Conservation (phyloP, 2,329 filamentous ascomycete genomes). For the Leptographium flavum region DNA sequence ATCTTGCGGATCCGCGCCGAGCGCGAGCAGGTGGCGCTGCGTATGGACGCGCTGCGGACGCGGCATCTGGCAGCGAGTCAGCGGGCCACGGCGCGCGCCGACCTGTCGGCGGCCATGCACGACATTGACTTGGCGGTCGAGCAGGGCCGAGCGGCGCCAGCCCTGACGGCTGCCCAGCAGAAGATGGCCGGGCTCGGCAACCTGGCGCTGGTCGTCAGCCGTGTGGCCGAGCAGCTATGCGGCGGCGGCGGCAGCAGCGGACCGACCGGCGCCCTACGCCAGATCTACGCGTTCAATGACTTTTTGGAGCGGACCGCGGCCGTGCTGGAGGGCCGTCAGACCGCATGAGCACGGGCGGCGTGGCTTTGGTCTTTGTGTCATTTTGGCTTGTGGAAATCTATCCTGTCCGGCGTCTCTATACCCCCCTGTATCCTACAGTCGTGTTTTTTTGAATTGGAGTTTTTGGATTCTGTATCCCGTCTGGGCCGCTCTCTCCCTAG, state of each 20-base stretch:
- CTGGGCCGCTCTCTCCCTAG: background rate
- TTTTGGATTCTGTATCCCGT: background rate
- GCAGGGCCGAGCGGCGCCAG: slow-evolving; percentile 28
- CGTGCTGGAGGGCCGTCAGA: slow-evolving; percentile 30
- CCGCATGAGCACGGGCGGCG: too few species aligned
- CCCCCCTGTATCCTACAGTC: too few species aligned
- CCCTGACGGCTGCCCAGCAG: slow-evolving; percentile 27
- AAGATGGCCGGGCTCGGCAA: slow-evolving; percentile 38
- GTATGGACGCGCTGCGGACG: slow-evolving; percentile 47
- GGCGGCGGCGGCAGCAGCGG: slow-evolving; percentile 29
- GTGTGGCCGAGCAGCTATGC: slow-evolving; percentile 38
- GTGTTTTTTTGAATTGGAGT: too few species aligned
- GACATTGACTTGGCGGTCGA: slow-evolving; percentile 43
- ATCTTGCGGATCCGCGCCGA: slow-evolving; percentile 45
- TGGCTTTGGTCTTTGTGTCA: background rate
- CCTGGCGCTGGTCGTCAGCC: slow-evolving; percentile 41
- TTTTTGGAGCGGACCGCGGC: slow-evolving; percentile 47
- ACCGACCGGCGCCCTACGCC: slow-evolving; percentile 27
- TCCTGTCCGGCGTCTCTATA: too few species aligned
- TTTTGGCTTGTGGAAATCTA: too few species aligned
- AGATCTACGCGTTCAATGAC: slow-evolving; percentile 47
- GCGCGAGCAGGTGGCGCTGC: slow-evolving; percentile 45
- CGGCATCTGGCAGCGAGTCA: slow-evolving; percentile 42
- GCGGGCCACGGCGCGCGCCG: slow-evolving; percentile 35
- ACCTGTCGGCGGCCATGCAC: slow-evolving; percentile 44